These are phyloP conservation scores for Mycosphaerelloides madeirae DNA, from an alignment of 2,329 filamentous ascomycete species.

Conservation along the genomic window DNA sequence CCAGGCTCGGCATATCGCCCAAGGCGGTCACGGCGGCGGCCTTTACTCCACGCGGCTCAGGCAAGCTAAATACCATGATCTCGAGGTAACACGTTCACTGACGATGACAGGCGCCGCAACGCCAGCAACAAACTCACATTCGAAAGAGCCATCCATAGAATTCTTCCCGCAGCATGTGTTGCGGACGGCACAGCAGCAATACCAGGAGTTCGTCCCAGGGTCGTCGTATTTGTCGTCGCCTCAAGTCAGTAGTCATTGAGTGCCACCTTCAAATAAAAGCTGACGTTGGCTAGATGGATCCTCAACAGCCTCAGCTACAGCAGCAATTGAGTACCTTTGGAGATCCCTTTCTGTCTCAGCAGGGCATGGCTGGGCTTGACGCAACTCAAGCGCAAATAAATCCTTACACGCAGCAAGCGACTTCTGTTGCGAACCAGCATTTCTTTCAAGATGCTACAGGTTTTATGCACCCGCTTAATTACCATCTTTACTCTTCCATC, in stretches of 20 bases:
- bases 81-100: background rate
- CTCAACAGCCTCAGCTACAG: conserved; percentile 19
- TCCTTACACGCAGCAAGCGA: conserved; percentile 72
- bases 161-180: conserved; percentile 31
- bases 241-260: conserved; percentile 24
- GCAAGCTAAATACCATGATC: conserved; percentile 14
- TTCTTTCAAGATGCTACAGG: conserved; percentile 61
- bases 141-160: conserved; percentile 44
- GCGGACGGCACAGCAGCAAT: conserved; percentile 43
- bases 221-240: conserved; percentile 52
- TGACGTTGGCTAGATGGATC: background rate
- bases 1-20: conserved; percentile 74
- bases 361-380: conserved; percentile 26
- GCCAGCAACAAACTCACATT: conserved; percentile 37
- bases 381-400: conserved; percentile 43
- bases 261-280: background rate
- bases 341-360: conserved; percentile 41
- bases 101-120: conserved; percentile 35
- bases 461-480: conserved; percentile 65
- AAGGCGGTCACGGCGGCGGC: conserved; percentile 85
- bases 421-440: conserved; percentile 54
- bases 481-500: conserved; percentile 87
- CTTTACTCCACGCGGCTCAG: conserved; percentile 64
- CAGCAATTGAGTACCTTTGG: conserved; percentile 34
- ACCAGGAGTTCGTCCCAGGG: conserved; percentile 50